Base-by-base conservation (phyloP, 768 basidiomycete genomes). In the Sistotremastrum niveocremeum region DNA sequence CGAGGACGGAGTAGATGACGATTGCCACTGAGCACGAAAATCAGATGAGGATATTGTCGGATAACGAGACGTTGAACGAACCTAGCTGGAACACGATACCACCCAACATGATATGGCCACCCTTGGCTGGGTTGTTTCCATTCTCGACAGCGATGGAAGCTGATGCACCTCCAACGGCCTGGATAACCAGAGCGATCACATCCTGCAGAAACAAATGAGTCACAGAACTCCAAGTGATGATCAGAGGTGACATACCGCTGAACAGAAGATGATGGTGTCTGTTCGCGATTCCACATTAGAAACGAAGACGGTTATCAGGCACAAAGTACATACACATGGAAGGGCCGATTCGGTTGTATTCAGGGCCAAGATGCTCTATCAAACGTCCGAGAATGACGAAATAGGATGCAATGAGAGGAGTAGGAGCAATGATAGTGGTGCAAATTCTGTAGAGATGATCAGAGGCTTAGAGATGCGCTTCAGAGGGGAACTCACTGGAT, bases 401-500 rank as follows among this genome's bases (percentile, higher is more conserved):
- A 37, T 53, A 52, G 0, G 49, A 33, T 2, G 55, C 55, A 7
- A 54, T 41, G 8, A 56, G 39, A 36, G 47, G 47, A 7, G 56
- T 54, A 28, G 55, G 55, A 11, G 56, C 53, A 6, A 57, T 40
- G 36, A 68, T 64, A 31, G 63, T 57, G 32, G 55, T 57, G 37
- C 51, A 44, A 40, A 63, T 62, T 49, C 61, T 62, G 52, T 4
- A 39, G 12, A n/a, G 12, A 12, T 10, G 20, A 49, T 9, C 49
- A 42, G 28, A 42, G 31, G 11, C 8, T 30, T 34, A 30, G 32
- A 33, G 43, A 7, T 33, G 44, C 42, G 7, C 11, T 32, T 11
- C 36, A 44, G 4, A 10, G 5, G 31, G 9, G 34, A 11, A 59
- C 65, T 45, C 39, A 68, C 68, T 74, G 72, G 41, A 73, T 69